Evolutionary conservation across 352 stramenopile genomes (phyloP).

Genomic region (Phytophthora capsici): DNA sequence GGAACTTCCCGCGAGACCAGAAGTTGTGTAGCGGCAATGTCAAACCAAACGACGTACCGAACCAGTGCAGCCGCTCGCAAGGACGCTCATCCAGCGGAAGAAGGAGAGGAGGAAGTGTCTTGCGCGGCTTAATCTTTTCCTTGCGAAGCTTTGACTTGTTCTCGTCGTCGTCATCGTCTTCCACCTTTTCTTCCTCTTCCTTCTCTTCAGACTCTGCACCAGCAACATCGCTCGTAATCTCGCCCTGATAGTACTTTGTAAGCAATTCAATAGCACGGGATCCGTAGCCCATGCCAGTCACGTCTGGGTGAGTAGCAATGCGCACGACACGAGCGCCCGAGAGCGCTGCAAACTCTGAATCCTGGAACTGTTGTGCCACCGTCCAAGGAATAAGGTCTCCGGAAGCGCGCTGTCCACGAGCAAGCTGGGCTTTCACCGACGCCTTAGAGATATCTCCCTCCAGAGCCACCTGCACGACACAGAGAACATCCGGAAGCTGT

Average conservation of each 20-base stretch:
- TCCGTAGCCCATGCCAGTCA: slow-evolving; percentile 98
- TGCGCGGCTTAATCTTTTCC: slow-evolving; percentile 95
- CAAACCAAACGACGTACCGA: slow-evolving; percentile 98
- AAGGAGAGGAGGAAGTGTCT: slow-evolving; percentile 97
- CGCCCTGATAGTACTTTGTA: slow-evolving; percentile 98
- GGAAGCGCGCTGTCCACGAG: slow-evolving; percentile 95
- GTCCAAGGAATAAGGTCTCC: slow-evolving; percentile 99
- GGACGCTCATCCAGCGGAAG: slow-evolving; percentile 94
- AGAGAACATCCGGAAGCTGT: slow-evolving; percentile 97
- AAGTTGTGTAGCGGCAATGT: slow-evolving; percentile 98
- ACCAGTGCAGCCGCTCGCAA: slow-evolving; percentile 97
- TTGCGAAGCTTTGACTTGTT: slow-evolving; percentile 60
- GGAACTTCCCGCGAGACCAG: slow-evolving; percentile 95
- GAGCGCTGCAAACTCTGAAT: slow-evolving; percentile 97
- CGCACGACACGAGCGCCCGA: slow-evolving; percentile 97
- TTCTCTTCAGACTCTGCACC: slow-evolving; percentile 41
- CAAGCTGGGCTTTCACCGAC: slow-evolving; percentile 95
- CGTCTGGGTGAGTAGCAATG: slow-evolving; percentile 98
- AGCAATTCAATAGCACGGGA: slow-evolving; percentile 96
- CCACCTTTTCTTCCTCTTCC: slow-evolving; percentile 36
- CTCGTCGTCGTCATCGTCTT: slow-evolving; percentile 43
- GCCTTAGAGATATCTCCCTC: slow-evolving; percentile 98
- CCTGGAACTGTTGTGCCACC: slow-evolving; percentile 99
- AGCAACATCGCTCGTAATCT: slow-evolving; percentile 78
- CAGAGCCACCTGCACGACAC: slow-evolving; percentile 97